phyloP scores from a whole-genome alignment of 345 rosid genomes.

The Moringa oleifera region DNA sequence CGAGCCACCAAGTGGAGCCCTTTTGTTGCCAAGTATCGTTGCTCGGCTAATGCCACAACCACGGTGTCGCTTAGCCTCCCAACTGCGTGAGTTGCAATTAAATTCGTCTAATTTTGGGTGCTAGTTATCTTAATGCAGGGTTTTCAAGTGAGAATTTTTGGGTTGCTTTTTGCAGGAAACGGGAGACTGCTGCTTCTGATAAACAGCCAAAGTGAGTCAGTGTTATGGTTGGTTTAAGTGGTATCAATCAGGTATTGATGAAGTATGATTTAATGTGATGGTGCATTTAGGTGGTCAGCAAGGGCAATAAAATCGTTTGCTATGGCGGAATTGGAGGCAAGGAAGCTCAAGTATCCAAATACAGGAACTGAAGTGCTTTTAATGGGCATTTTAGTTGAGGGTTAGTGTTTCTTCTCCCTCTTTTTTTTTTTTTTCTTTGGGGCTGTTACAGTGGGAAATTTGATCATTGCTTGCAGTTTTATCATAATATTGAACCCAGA shows the following conservation, averaged over 20 bases:
- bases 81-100: constrained; percentile 34
- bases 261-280: constrained; percentile 3
- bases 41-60: constrained; percentile 35
- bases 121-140: background rate
- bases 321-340: constrained; percentile 82
- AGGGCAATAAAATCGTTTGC: constrained; percentile 79
- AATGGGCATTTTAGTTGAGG: constrained; percentile 89
- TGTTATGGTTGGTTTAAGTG: no score
- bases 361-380: constrained; percentile 84
- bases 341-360: constrained; percentile 81
- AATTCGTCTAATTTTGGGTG: constrained; percentile 1
- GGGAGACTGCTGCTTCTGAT: constrained; percentile 35
- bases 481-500: no score
- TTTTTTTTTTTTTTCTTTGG: background rate
- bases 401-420: constrained; percentile 30
- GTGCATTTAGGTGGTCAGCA: constrained; percentile 72
- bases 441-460: no score
- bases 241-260: constrained; percentile 10
- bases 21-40: constrained; percentile 27
- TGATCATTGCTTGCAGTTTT: background rate
- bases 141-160: background rate
- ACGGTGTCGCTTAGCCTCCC: constrained; percentile 63
- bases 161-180: constrained; percentile 45
- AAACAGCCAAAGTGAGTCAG: constrained; percentile 61
- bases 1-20: constrained; percentile 22